Evolutionary conservation across 140 eudicot species (phyloP).

Genomic region (Stevia rebaudiana): DNA sequence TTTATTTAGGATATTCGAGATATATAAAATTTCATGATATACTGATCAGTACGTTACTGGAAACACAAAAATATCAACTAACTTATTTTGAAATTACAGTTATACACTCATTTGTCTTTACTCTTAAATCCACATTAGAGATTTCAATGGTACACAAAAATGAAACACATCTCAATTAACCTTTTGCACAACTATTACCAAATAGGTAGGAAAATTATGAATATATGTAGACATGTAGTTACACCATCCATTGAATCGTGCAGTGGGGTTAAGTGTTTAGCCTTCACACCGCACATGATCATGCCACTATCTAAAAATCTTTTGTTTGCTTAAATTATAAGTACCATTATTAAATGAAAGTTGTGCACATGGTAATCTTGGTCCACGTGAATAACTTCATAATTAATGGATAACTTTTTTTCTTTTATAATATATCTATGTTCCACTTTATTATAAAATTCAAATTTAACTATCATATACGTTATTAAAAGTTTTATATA

Average conservation of each 20-base stretch:
- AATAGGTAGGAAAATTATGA: conserved; percentile 8
- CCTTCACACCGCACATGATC: conserved; percentile 32
- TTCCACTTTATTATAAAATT: background rate
- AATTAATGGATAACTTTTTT: background rate
- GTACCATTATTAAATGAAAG: conserved; percentile 14
- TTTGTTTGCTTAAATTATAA: background rate
- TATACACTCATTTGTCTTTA: too few relatives aligned
- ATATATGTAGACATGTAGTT: background rate
- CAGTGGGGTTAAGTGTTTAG: conserved; percentile 20
- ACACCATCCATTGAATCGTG: conserved; percentile 6
- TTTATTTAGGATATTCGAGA: too few relatives aligned
- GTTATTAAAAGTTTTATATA: background rate
- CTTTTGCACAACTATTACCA: background rate
- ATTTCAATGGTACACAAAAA: too few relatives aligned
- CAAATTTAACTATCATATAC: background rate
- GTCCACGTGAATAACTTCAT: conserved; percentile 29
- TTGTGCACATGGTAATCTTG: conserved; percentile 36
- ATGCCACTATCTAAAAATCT: conserved; percentile 18
- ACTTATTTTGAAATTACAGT: too few relatives aligned
- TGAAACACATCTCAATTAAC: too few relatives aligned
- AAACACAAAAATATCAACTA: too few relatives aligned
- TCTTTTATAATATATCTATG: too few relatives aligned
- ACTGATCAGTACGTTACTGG: too few relatives aligned
- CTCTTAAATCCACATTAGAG: too few relatives aligned
- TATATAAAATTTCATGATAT: too few relatives aligned